These are phyloP conservation scores for Penicillium sp. DNA, from an alignment of 2,329 filamentous ascomycete genomes.

Conservation along the genomic window DNA sequence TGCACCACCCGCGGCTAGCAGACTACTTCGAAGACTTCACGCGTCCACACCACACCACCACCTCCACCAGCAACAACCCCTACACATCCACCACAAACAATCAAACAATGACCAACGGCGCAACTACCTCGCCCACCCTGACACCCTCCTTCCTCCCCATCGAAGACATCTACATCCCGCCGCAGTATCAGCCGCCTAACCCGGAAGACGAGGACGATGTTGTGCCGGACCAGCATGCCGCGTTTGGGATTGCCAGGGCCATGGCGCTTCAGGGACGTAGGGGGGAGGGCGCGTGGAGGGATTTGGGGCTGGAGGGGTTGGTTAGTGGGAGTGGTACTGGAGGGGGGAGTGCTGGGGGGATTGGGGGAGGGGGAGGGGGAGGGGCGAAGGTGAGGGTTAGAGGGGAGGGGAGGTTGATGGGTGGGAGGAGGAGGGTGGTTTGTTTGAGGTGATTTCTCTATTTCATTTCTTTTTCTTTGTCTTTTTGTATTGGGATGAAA, in stretches of 20 bases:
- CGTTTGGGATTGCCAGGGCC: constrained; percentile 56
- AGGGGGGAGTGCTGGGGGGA: constrained; percentile 17
- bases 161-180: constrained; percentile 54
- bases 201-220: constrained; percentile 61
- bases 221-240: constrained; percentile 58
- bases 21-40: constrained; percentile 46
- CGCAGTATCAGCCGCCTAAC: constrained; percentile 54
- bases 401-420: too few species aligned
- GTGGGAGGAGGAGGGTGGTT: too few species aligned
- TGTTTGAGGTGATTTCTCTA: too few species aligned
- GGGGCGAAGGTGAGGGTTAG: constrained; percentile 13
- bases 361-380: constrained; percentile 15
- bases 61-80: constrained; percentile 3
- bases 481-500: too few species aligned
- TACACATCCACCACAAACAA: constrained; percentile 23
- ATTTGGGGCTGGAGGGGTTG: constrained; percentile 49
- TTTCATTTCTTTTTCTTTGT: too few species aligned
- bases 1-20: constrained; percentile 41
- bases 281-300: constrained; percentile 50
- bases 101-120: too few species aligned
- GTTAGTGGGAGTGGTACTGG: constrained; percentile 30
- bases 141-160: constrained; percentile 41
- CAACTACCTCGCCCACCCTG: too few species aligned
- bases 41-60: constrained; percentile 36
- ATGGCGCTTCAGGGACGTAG: constrained; percentile 50